A percentile compares a stretch with the other conserved stretches of the same genome.
These are phyloP conservation scores for Aspergillus pseudoglaucus DNA, from an alignment of 2,329 filamentous ascomycete species.

Conservation along the genomic window DNA sequence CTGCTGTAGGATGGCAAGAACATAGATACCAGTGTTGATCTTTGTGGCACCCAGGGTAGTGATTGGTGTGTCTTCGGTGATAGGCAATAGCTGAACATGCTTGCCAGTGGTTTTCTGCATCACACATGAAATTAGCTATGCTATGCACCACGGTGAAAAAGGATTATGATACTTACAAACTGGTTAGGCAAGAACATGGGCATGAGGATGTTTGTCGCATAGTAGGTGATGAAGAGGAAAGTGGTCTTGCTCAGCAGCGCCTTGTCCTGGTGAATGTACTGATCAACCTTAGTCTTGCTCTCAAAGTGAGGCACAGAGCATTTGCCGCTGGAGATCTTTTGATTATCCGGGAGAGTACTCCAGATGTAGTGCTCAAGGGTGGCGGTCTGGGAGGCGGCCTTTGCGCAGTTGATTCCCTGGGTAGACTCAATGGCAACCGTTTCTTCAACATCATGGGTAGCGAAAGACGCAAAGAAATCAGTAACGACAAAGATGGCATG, in stretches of 20 bases:
- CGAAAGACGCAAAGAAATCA: constrained; percentile 37
- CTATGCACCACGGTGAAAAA: too few species aligned
- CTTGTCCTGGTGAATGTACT: constrained; percentile 32
- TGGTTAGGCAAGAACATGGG: constrained; percentile 20
- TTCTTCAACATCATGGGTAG: constrained; percentile 19
- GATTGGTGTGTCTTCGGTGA: background rate
- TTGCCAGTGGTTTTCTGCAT: constrained; percentile 1
- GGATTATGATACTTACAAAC: constrained; percentile 6
- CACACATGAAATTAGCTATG: too few species aligned
- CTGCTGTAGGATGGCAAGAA: constrained; percentile 2
- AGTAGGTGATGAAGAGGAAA: constrained; percentile 34
- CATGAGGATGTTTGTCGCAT: constrained; percentile 26
- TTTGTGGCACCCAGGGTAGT: background rate
- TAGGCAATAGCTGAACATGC: background rate
- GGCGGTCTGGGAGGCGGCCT: constrained; percentile 31
- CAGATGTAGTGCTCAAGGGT: constrained; percentile 43
- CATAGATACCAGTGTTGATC: constrained; percentile 2
- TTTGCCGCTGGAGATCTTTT: constrained; percentile 26
- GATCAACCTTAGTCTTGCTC: constrained; percentile 38
- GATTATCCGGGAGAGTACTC: constrained; percentile 39
- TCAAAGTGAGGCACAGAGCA: constrained; percentile 37
- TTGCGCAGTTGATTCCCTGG: constrained; percentile 39
- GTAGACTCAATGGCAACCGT: constrained; percentile 32
- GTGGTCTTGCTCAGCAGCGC: constrained; percentile 34
- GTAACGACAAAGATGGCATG: constrained; percentile 34